A percentile compares a stretch with the other conserved stretches of the same genome.
These are phyloP conservation scores for Phoma sp. DNA, from an alignment of 2,329 filamentous ascomycete genomes.

Conservation along the genomic window DNA sequence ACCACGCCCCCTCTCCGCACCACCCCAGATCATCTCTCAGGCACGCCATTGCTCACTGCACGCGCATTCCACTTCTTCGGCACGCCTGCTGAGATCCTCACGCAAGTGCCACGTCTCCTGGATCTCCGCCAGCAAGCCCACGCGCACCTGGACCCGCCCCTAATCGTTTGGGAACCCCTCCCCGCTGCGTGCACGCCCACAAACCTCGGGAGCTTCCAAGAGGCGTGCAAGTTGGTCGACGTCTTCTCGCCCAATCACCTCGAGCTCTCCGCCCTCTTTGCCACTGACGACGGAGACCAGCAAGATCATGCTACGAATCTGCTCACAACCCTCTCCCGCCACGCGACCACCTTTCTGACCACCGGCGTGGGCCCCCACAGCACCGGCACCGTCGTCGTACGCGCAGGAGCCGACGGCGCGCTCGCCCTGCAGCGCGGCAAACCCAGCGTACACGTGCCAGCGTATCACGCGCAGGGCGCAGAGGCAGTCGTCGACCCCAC, in stretches of 20 bases:
- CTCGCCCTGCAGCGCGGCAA: background rate
- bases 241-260: constrained; percentile 36
- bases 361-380: background rate
- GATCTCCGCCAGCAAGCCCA: constrained; percentile 8
- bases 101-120: constrained; percentile 22
- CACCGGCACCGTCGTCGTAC: constrained; percentile 14
- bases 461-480: constrained; percentile 15
- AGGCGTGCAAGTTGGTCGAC: constrained; percentile 26
- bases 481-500: constrained; percentile 26
- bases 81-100: constrained; percentile 22
- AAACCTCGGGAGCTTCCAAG: constrained; percentile 11
- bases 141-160: background rate
- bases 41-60: constrained; percentile 16
- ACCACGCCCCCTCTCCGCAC: constrained; percentile 21
- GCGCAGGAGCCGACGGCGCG: constrained; percentile 22
- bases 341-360: background rate
- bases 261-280: constrained; percentile 24
- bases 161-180: constrained; percentile 32
- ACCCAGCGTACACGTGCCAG: constrained; percentile 16
- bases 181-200: constrained; percentile 14
- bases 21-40: constrained; percentile 13
- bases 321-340: background rate
- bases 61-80: constrained; percentile 30
- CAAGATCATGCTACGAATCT: background rate
- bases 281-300: background rate